phyloP scores from a whole-genome alignment of 164 flowering plant genomes.

The Piper betle region DNA sequence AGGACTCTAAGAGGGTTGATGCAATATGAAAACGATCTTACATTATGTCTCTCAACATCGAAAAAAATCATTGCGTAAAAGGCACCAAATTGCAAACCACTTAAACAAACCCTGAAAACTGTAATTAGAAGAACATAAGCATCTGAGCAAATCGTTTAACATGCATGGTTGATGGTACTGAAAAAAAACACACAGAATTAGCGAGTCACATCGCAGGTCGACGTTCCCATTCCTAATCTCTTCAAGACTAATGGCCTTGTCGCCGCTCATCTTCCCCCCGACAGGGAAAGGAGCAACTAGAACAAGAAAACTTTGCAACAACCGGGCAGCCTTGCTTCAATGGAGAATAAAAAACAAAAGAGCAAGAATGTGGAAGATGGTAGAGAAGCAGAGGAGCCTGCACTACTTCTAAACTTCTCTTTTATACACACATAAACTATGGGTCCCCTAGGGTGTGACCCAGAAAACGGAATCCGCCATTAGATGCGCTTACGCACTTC shows the following conservation, averaged over 20 bases:
- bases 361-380: background rate
- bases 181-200: background rate
- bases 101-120: background rate
- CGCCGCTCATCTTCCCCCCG: constrained; percentile 3
- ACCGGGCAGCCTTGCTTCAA: too few relatives aligned
- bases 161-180: too few relatives aligned
- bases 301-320: too few relatives aligned
- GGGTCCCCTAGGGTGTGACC: too few relatives aligned
- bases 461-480: too few relatives aligned
- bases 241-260: constrained; percentile 35
- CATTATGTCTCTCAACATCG: too few relatives aligned
- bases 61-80: background rate
- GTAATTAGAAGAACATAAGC: background rate
- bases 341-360: background rate
- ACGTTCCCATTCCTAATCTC: constrained; percentile 59
- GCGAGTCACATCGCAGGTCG: constrained; percentile 35
- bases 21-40: too few relatives aligned
- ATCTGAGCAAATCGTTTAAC: background rate
- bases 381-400: too few relatives aligned
- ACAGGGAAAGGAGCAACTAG: background rate
- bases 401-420: too few relatives aligned
- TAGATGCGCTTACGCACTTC: too few relatives aligned
- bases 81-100: background rate
- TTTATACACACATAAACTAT: too few relatives aligned
- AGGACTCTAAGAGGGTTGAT: too few relatives aligned